phyloP scores from a whole-genome alignment of 768 basidiomycete genomes.

The Leucosporidium yakuticum region DNA sequence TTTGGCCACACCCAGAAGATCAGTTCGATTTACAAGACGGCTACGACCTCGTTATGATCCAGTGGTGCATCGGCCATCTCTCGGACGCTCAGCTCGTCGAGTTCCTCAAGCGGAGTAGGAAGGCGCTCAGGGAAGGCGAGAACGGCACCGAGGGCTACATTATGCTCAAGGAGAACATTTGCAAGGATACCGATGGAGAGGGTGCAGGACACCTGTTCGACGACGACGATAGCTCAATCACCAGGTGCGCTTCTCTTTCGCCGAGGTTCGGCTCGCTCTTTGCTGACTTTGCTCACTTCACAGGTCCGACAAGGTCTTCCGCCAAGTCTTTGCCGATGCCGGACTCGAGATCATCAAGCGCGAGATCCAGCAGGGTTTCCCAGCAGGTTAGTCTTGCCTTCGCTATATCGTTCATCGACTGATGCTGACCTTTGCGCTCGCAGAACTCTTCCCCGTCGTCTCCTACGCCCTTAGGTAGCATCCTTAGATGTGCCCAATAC shows the following conservation, averaged over 20 bases:
- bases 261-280: not conserved
- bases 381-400: conserved; percentile 43
- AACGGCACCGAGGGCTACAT: conserved; percentile 48
- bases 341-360: conserved; percentile 67
- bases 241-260: conserved; percentile 53
- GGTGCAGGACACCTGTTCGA: conserved; percentile 61
- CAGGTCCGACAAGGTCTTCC: conserved; percentile 78
- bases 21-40: conserved; percentile 45
- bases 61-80: conserved; percentile 93
- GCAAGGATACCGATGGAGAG: conserved; percentile 56
- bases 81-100: conserved; percentile 65
- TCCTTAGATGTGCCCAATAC: too few relatives aligned
- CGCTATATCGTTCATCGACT: not conserved
- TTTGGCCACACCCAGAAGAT: conserved; percentile 39
- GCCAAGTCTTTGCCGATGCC: conserved; percentile 63
- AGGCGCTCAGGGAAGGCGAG: conserved; percentile 51
- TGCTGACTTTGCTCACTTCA: not conserved
- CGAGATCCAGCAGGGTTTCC: conserved; percentile 75
- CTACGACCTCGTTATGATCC: conserved; percentile 92
- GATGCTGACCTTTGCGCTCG: not conserved
- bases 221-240: conserved; percentile 80
- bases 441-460: conserved; percentile 34
- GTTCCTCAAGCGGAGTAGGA: conserved; percentile 63
- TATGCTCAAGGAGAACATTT: conserved; percentile 78
- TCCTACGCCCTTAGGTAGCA: conserved; percentile 15